phyloP scores from a whole-genome alignment of 495 filamentous ascomycete genomes.

The Penicillium steckii region DNA sequence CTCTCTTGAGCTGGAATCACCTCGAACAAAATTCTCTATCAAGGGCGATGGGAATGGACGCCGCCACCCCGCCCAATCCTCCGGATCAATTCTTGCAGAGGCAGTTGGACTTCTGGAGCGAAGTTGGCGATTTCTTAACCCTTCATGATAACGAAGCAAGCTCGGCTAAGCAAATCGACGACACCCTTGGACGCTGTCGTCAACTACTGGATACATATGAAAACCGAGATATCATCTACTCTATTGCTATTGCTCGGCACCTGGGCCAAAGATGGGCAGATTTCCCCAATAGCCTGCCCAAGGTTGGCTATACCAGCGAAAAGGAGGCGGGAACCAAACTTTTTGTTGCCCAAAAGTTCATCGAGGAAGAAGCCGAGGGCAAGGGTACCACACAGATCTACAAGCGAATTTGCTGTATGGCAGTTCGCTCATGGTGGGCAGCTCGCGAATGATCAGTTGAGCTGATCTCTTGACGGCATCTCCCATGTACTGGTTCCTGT shows the following conservation, averaged over 20 bases:
- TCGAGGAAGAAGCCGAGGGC: conserved; percentile 67
- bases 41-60: conserved; percentile 40
- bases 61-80: conserved; percentile 37
- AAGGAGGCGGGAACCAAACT: conserved; percentile 70
- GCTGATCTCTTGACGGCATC: background rate
- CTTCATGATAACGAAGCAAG: conserved; percentile 60
- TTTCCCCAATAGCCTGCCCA: conserved; percentile 58
- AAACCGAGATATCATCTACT: conserved; percentile 91
- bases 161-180: conserved; percentile 59
- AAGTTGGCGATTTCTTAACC: conserved; percentile 69
- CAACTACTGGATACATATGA: conserved; percentile 72
- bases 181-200: conserved; percentile 60
- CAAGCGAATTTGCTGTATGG: conserved; percentile 73
- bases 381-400: conserved; percentile 79
- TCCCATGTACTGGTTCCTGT: no score
- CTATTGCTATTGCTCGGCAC: conserved; percentile 75
- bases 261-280: conserved; percentile 66
- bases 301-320: conserved; percentile 62
- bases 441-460: conserved; percentile 34
- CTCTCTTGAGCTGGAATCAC: conserved; percentile 67
- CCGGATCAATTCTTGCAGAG: conserved; percentile 54
- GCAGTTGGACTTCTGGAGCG: conserved; percentile 79
- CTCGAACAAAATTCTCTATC: conserved; percentile 58
- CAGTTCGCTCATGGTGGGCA: conserved; percentile 54
- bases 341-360: conserved; percentile 76